A percentile compares a stretch with the other conserved stretches of the same genome.
These are phyloP conservation scores for Lagerstroemia speciosa DNA, from an alignment of 345 rosid genomes.

Conservation along the genomic window DNA sequence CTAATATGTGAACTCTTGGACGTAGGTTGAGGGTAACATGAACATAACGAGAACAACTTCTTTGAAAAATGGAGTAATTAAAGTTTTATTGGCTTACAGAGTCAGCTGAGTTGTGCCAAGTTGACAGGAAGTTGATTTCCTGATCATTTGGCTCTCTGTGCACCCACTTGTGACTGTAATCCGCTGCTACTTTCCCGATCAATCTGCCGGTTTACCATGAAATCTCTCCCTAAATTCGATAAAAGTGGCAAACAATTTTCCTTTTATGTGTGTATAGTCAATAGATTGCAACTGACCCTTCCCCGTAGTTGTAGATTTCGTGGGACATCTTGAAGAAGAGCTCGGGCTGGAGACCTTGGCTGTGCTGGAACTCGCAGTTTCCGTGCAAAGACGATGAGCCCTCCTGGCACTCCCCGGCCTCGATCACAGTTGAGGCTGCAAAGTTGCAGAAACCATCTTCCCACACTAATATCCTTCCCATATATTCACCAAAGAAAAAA, in stretches of 20 bases:
- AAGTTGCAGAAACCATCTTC: conserved; percentile 99
- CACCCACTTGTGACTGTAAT: conserved; percentile 95
- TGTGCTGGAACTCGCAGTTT: conserved; percentile 57
- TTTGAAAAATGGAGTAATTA: too few species aligned
- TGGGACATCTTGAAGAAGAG: conserved; percentile 99
- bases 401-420: conserved; percentile 43
- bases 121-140: conserved; percentile 84
- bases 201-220: conserved; percentile 32
- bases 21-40: too few species aligned
- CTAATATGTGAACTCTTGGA: too few species aligned
- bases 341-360: conserved; percentile 90
- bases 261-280: too few species aligned
- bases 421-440: conserved; percentile 60
- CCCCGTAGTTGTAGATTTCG: conserved; percentile 97
- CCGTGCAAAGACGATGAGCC: conserved; percentile 45
- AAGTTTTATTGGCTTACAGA: conserved; percentile 35
- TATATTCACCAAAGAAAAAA: background rate
- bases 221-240: background rate
- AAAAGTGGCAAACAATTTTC: too few species aligned
- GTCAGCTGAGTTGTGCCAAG: conserved; percentile 92
- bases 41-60: too few species aligned
- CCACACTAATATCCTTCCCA: conserved; percentile 89
- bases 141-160: conserved; percentile 86
- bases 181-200: conserved; percentile 95
- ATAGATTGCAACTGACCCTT: conserved; percentile 45